Conservation (phyloP, 441 rosid species). For the Brassica balearica region DNA sequence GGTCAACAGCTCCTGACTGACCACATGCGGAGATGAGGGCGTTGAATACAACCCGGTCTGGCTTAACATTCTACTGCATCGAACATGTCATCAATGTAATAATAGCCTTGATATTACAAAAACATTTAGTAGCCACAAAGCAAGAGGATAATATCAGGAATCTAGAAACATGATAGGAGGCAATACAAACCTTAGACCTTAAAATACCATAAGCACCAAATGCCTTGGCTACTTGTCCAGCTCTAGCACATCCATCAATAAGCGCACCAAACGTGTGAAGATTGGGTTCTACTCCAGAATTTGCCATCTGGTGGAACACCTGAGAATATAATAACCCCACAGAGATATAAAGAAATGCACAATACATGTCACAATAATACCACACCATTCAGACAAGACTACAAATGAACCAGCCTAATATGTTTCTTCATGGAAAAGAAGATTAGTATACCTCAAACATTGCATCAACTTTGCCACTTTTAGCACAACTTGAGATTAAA, state of each 20-base stretch:
- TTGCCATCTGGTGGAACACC: constrained; percentile 95
- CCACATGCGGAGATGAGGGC: constrained; percentile 98
- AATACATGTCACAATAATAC: neutral
- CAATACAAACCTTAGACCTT: constrained; percentile 76
- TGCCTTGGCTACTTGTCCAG: constrained; percentile 96
- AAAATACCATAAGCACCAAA: constrained; percentile 98
- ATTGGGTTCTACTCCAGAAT: constrained; percentile 91
- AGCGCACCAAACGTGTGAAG: constrained; percentile 91
- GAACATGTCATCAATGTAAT: constrained; percentile 55
- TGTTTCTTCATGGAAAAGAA: constrained; percentile 12
- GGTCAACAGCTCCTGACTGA: constrained; percentile 92
- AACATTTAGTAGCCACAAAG: constrained; percentile 10
- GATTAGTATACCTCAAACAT: constrained; percentile 84
- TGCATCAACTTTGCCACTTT: constrained; percentile 91
- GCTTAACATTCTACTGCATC: constrained; percentile 96
- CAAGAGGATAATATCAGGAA: neutral
- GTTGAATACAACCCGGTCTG: constrained; percentile 97
- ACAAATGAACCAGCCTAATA: too few relatives aligned
- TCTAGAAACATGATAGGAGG: constrained; percentile 18
- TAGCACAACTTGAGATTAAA: constrained; percentile 88
- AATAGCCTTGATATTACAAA: constrained; percentile 41
- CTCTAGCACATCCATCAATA: constrained; percentile 97
- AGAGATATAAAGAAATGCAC: constrained; percentile 25
- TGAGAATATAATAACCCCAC: constrained; percentile 38
- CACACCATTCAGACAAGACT: neutral